Evolutionary conservation across 352 stramenopile species (phyloP), one percentile per base, ranked within the genome.

Genomic region (Phytophthora rubi): DNA sequence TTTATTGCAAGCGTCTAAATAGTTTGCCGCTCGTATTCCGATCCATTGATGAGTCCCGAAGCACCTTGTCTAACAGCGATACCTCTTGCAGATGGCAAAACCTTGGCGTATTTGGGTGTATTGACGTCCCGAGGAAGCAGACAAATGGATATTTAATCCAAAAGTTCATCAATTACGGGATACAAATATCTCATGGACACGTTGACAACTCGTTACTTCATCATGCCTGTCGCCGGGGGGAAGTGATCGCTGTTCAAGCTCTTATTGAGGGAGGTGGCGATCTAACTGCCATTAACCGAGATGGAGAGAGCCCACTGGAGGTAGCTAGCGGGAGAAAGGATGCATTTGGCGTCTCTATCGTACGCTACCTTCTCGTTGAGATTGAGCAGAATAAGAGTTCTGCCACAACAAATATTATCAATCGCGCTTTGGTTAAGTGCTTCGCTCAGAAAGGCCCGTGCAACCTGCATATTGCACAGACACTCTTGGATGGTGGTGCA

Each of bases 1-100:
- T 45, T 33, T 48, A 42, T 42, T 55, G n/a, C 15, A 15, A 18
- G 37, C 32, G 32, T 26, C n/a, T 63, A 44, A 78, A 68, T 15
- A 35, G 5, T 26, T 28, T 75, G 21, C 9, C 49, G 16, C 35
- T 71, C 18, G 13, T 53, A 8, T 78, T 75, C 39, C 65, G 70
- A 62, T 76, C 70, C 1, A 72, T 78, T 55, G 26, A 68, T 4
- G 71, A 71, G 55, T 78, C 71, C 32, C 56, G 44, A 52, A 69
- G 70, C 18, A 59, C 44, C 26, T 55, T 76, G n/a, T 61, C 64
- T 30, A 73, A 59, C 18, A 59, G 47, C 28, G 65, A 67, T 23
- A 70, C 52, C 6, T 66, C 64, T 15, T 88, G 83, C 53, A 80
- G 64, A 23, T 91, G 83, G 83, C 79, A 85, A 53, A 89, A 88